A percentile compares a stretch with the other conserved stretches of the same genome.
phyloP scores from a whole-genome alignment of 805 yeast genomes.

The Nakazawaea molendinolei region DNA sequence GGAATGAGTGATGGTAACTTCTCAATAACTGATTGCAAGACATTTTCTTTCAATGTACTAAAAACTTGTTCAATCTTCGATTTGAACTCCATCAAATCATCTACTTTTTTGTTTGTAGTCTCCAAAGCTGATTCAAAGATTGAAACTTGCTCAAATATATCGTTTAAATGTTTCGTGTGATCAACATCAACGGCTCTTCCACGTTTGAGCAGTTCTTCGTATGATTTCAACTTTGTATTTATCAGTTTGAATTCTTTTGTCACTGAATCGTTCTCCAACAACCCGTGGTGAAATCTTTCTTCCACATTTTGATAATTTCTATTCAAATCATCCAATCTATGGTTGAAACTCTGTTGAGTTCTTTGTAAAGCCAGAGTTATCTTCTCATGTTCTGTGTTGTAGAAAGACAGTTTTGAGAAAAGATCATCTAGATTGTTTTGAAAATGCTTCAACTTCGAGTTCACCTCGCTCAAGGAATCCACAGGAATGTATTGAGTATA shows the following conservation, averaged over 20 bases:
- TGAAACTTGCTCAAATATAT: conserved; percentile 5
- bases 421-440: conserved; percentile 7
- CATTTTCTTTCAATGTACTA: conserved; percentile 3
- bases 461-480: conserved; percentile 10
- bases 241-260: not conserved
- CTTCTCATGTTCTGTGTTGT: not conserved
- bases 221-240: not conserved
- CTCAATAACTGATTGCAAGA: conserved; percentile 1
- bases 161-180: conserved; percentile 4
- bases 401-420: not conserved
- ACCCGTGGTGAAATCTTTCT: not conserved
- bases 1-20: conserved; percentile 9
- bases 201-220: conserved; percentile 1
- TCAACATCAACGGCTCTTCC: conserved; percentile 4
- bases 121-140: conserved; percentile 2
- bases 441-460: conserved; percentile 2
- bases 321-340: conserved; percentile 5
- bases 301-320: not conserved
- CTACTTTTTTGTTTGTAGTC: not conserved
- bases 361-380: not conserved
- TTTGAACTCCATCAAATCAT: conserved; percentile 1
- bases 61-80: conserved; percentile 1
- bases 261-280: not conserved
- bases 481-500: conserved; percentile 8
- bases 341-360: not conserved